Conservation (phyloP, 108 stramenopile genomes). For the Nitzschia sp. region DNA sequence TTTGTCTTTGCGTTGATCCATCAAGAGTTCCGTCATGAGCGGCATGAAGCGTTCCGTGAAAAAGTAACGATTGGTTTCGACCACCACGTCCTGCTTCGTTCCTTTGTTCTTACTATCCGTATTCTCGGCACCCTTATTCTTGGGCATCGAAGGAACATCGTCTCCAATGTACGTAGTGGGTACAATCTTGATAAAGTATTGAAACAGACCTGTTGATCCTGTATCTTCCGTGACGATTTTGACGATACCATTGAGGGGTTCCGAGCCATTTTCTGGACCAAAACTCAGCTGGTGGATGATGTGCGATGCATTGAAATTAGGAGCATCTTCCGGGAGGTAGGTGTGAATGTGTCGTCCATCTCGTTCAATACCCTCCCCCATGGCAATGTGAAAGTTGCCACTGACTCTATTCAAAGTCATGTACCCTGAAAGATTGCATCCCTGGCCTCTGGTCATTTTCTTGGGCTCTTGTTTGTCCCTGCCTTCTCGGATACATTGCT, state of each 20-base stretch:
- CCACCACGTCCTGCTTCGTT: conserved; percentile 11
- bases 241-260: conserved; percentile 65
- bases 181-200: conserved; percentile 96
- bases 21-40: conserved; percentile 69
- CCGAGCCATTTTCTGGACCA: conserved; percentile 63
- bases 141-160: not conserved
- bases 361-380: conserved; percentile 94
- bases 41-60: conserved; percentile 90
- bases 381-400: conserved; percentile 98
- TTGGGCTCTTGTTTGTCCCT: conserved; percentile 57
- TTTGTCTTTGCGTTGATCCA: conserved; percentile 39
- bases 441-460: conserved; percentile 80
- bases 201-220: conserved; percentile 89
- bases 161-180: conserved; percentile 79
- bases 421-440: conserved; percentile 89
- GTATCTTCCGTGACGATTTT: conserved; percentile 70
- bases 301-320: conserved; percentile 93
- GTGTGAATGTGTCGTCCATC: conserved; percentile 92
- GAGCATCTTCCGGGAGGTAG: conserved; percentile 85
- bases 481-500: conserved; percentile 94
- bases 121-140: conserved; percentile 1
- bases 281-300: conserved; percentile 90
- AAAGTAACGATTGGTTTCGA: conserved; percentile 87
- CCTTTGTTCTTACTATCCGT: not conserved
- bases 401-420: conserved; percentile 94